Evolutionary conservation across 148 eudicot genomes (phyloP).

Genomic region (Amaranthus palmeri): DNA sequence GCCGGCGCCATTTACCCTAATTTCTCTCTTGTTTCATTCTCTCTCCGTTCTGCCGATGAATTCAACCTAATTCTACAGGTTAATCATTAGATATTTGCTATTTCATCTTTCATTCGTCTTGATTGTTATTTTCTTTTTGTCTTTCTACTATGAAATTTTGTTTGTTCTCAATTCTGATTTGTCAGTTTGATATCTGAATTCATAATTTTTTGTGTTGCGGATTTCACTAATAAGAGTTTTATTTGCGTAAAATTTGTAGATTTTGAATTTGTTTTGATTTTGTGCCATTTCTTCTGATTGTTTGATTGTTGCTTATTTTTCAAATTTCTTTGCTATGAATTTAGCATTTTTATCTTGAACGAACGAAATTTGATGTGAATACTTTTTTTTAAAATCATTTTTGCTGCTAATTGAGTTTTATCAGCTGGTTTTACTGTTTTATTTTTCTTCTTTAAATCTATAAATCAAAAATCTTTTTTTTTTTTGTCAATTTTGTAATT

Average conservation of each 20-base stretch:
- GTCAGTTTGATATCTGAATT: background rate
- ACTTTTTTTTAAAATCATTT: background rate
- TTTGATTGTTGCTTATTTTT: too few species aligned
- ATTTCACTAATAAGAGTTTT: background rate
- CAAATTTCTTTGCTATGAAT: background rate
- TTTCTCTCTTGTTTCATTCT: background rate
- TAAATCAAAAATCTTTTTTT: background rate
- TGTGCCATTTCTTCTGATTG: background rate
- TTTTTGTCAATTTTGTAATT: background rate
- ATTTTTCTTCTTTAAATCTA: background rate
- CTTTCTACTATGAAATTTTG: too few species aligned
- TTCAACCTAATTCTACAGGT: background rate
- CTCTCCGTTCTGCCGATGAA: slow-evolving; percentile 4
- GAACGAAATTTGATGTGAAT: background rate
- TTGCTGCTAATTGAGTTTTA: background rate
- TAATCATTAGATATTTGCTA: background rate
- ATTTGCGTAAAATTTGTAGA: background rate
- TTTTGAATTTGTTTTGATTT: background rate
- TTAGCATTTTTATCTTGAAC: background rate
- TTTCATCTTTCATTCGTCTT: background rate
- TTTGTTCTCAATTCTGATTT: background rate
- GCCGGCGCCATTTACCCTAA: slow-evolving; percentile 17
- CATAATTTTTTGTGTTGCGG: background rate
- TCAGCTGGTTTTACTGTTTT: background rate
- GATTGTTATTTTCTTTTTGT: background rate